Conservation (phyloP, 805 yeast species). For the Starmerella vitae region DNA sequence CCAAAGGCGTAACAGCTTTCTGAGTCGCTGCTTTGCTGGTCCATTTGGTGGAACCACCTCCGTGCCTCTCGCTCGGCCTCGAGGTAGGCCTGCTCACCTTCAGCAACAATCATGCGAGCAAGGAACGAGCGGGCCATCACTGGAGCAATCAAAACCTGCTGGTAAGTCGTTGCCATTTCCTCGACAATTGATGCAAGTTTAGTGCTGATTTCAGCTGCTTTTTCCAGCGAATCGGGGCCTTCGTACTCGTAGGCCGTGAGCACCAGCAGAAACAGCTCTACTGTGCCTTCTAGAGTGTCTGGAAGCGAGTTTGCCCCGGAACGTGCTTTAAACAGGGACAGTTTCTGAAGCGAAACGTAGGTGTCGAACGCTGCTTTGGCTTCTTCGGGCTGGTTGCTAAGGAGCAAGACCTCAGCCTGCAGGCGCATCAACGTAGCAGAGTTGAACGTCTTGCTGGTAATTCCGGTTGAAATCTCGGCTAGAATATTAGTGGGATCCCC, state of each 20-base stretch:
- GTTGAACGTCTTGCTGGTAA: conserved; percentile 24
- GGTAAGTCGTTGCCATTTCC: not conserved
- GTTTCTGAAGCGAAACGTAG: conserved; percentile 24
- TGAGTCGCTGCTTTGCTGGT: not conserved
- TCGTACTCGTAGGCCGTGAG: conserved; percentile 13
- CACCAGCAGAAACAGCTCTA: conserved; percentile 15
- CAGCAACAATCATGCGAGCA: conserved; percentile 9
- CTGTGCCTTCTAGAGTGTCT: conserved; percentile 17
- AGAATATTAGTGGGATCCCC: conserved; percentile 4
- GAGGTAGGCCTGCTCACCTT: conserved; percentile 13
- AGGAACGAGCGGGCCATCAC: conserved; percentile 11
- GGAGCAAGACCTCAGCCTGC: conserved; percentile 21
- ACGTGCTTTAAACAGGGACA: conserved; percentile 18
- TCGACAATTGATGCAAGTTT: conserved; percentile 3
- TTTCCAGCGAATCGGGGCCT: conserved; percentile 3
- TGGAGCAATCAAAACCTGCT: conserved; percentile 4
- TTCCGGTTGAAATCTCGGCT: conserved; percentile 2
- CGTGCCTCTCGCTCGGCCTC: conserved; percentile 14
- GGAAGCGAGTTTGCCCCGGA: conserved; percentile 22
- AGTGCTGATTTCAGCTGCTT: conserved; percentile 2
- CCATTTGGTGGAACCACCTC: conserved; percentile 14
- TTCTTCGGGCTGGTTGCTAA: conserved; percentile 23
- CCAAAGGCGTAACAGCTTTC: conserved; percentile 18
- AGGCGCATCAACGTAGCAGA: conserved; percentile 27
- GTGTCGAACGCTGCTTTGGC: conserved; percentile 27